Evolutionary conservation across 805 yeast species (phyloP).

Genomic region (Komagataella pseudopastoris): DNA sequence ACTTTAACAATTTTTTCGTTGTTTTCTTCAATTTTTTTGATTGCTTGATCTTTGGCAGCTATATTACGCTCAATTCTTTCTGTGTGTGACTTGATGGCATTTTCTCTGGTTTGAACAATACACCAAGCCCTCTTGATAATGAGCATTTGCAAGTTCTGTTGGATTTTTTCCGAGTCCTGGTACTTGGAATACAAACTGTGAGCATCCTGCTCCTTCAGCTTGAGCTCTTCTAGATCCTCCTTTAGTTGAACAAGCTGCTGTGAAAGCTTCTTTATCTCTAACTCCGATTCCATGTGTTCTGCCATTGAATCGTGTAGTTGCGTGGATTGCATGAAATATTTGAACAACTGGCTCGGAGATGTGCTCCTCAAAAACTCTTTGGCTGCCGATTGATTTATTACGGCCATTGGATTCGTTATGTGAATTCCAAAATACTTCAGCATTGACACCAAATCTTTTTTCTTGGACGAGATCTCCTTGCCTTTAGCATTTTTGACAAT

Average conservation of each 20-base stretch:
- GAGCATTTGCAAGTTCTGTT: conserved; percentile 21
- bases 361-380: conserved; percentile 76
- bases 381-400: conserved; percentile 89
- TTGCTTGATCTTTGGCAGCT: conserved; percentile 11
- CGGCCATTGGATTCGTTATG: conserved; percentile 83
- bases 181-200: conserved; percentile 23
- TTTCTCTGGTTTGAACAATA: conserved; percentile 17
- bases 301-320: conserved; percentile 51
- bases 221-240: conserved; percentile 23
- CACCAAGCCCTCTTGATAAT: conserved; percentile 39
- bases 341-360: conserved; percentile 57
- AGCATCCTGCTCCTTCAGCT: conserved; percentile 27
- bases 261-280: conserved; percentile 21
- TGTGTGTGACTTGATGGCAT: conserved; percentile 8
- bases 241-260: conserved; percentile 24
- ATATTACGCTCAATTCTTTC: conserved; percentile 8
- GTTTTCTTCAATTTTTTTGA: conserved; percentile 6
- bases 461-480: conserved; percentile 42
- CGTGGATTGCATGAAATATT: conserved; percentile 71
- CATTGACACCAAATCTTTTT: conserved; percentile 52
- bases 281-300: conserved; percentile 30
- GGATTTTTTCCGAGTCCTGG: conserved; percentile 24
- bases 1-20: conserved; percentile 11
- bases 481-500: conserved; percentile 38
- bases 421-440: conserved; percentile 61